Evolutionary conservation across 371 early-diverging fungal genomes (phyloP), one percentile per base, ranked within the genome.

Genomic region (Mortierella sp.): DNA sequence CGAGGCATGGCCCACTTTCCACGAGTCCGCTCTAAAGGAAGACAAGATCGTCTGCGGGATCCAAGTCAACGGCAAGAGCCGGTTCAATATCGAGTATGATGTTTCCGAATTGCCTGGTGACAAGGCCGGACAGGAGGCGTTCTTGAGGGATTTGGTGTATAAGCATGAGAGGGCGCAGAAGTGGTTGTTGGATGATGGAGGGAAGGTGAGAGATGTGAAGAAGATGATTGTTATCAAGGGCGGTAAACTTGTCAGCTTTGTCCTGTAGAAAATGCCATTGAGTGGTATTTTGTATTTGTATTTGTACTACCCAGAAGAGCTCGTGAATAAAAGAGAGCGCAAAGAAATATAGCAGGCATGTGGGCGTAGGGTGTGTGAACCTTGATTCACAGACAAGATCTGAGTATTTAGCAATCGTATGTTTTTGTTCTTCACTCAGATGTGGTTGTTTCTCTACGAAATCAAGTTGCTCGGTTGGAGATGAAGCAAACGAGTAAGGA

Each of bases 21-120:
- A 95, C 78, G 80, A 89, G 54, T 76, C 81, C 24, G 93, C 92
- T 0, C 70, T 94, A 48, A 90, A 83, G 60, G 90, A 85, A 32
- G 91, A 93, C 65, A 88, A 90, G 73, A 46, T 92, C 1, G 85
- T 89, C 1, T 93, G 93, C 74, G 89, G 90, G 4, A 87, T 94
- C 56, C 95, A 95, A 81, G 82, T 97, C 46, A 96, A 97, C 83
- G 97, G 97, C 79, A 97, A 96, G 82, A 92, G 92, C 7, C 90
- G 96, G 65, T 93, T 95, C 48, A 93, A 88, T 54, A 75, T 96
- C 14, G 89, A 90, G n/a, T 85, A 74, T 71, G 76, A 81, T 1
- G 58, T 79, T 18, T 41, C 79, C 0, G 79, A 81, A 2, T 79
- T 95, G 14, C 93, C 94, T 11, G 83, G 89, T 10, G 94, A 93